Evolutionary conservation across 2,329 filamentous ascomycete genomes (phyloP).

Genomic region (Zymoseptoria passerinii): DNA sequence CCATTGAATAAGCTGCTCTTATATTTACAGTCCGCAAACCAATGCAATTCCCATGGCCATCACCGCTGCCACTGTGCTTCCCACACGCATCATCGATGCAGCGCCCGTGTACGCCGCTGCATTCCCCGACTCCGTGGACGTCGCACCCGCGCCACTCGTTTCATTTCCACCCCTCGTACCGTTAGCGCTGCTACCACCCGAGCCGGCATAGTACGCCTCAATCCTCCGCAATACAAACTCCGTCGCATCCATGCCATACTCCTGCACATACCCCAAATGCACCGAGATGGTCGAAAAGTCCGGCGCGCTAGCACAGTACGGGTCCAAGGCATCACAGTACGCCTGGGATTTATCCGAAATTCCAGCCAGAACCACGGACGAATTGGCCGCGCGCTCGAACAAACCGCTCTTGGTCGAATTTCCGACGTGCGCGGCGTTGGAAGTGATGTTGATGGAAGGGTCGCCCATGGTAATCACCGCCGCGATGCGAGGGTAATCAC

Average conservation of each 20-base stretch:
- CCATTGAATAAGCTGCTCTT: too few relatives aligned
- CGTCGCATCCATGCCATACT: constrained; percentile 10
- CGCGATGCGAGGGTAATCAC: constrained; percentile 8
- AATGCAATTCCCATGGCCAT: background rate
- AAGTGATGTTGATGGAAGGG: constrained; percentile 8
- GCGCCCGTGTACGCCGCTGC: background rate
- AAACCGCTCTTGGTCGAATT: constrained; percentile 15
- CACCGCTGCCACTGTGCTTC: background rate
- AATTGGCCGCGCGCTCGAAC: constrained; percentile 8
- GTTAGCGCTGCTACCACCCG: background rate
- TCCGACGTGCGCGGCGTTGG: constrained; percentile 13
- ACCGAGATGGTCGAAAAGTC: constrained; percentile 9
- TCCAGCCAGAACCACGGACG: constrained; percentile 4
- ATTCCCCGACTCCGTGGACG: background rate
- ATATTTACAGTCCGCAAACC: background rate
- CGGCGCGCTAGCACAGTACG: constrained; percentile 12
- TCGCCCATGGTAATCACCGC: constrained; percentile 15
- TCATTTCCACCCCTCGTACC: background rate
- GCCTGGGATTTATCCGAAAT: constrained; percentile 5
- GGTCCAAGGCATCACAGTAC: constrained; percentile 15
- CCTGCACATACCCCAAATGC: constrained; percentile 12
- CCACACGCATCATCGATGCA: background rate
- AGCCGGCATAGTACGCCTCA: constrained; percentile 1
- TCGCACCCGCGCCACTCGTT: background rate
- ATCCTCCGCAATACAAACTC: constrained; percentile 12